These are phyloP conservation scores for Magnolia changhungtana DNA, from an alignment of 164 flowering plant species.

Conservation along the genomic window DNA sequence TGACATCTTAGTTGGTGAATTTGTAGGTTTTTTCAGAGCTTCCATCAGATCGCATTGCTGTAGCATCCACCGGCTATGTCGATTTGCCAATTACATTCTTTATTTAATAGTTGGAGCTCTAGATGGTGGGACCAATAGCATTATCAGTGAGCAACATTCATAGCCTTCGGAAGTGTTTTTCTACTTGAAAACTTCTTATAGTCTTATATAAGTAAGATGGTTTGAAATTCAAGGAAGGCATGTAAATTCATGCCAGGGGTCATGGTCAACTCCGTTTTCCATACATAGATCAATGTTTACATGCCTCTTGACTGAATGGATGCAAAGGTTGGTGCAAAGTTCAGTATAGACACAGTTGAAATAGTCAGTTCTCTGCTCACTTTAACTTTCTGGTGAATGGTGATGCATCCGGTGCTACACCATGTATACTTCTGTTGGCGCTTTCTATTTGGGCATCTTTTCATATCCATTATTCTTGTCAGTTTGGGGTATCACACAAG, in stretches of 20 bases:
- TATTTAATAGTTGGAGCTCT: slow-evolving; percentile 5
- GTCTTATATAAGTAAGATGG: background rate
- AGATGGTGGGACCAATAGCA: background rate
- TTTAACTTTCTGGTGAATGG: slow-evolving; percentile 16
- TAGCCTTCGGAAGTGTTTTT: background rate
- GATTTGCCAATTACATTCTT: background rate
- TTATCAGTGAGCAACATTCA: background rate
- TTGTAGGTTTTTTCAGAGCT: slow-evolving; percentile 6
- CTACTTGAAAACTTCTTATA: background rate
- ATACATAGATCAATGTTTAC: background rate
- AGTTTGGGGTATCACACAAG: slow-evolving; percentile 21
- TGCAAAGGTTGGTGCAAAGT: background rate
- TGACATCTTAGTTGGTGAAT: background rate
- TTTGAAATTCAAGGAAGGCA: background rate
- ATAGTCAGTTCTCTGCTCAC: background rate
- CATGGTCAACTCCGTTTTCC: slow-evolving; percentile 1
- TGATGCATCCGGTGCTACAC: slow-evolving; percentile 39
- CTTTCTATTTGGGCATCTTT: slow-evolving; percentile 35
- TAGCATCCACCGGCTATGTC: background rate
- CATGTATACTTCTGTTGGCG: slow-evolving; percentile 30
- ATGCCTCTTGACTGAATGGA: slow-evolving; percentile 8
- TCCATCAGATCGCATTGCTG: slow-evolving; percentile 1
- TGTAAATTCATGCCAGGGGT: background rate
- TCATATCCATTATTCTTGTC: slow-evolving; percentile 21
- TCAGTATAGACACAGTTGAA: background rate